Base-by-base conservation (phyloP, 768 basidiomycete genomes). In the Lanmaoa pseudosensibilis region DNA sequence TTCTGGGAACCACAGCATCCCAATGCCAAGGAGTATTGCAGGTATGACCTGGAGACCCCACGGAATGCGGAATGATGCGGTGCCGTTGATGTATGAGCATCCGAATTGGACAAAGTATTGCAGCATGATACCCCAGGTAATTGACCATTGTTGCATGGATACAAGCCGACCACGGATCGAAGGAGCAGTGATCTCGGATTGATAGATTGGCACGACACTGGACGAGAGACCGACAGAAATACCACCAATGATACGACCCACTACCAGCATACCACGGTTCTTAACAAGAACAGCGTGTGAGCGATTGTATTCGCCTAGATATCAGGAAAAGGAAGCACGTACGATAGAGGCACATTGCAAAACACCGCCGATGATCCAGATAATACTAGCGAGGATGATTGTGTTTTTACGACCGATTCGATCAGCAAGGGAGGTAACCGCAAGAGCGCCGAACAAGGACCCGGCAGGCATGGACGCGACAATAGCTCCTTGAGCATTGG, bases 21-120 rank as follows among this genome's bases (percentile, higher is more conserved):
- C 87, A 9, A 81, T 23, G 46, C 81, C 82, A 27, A 91, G 79
- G 12, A 92, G 53, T 55, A 89, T 78, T 8, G 86, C 90, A 23
- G 89, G 89, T 50, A 92, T 89, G 77, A 87, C 80, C 67, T 91
- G 90, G 27, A 91, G 72, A 54, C 85, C 86, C 87, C 87, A 89
- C 11, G 88, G 89, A 60, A 91, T 86, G 25, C 88, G 84, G 80
- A 90, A 91, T 0, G 87, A 88, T 0, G 87, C 86, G 13, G 69
- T 76, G 33, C 87, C 85, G 19, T 84, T 71, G 67, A 90, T 86
- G 68, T 73, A 72, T 1, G 86, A 89, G 67, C 84, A 87, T 10
- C 87, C 87, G 57, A 88, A 88, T 61, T 88, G 83, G 59, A 88
- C 79, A 69, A 88, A 88, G 73, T 90, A 85, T 59, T 88, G 88